A percentile compares a stretch with the other conserved stretches of the same genome.
Evolutionary conservation across 345 rosid species (phyloP).

Genomic region (Syzygium oleosum): DNA sequence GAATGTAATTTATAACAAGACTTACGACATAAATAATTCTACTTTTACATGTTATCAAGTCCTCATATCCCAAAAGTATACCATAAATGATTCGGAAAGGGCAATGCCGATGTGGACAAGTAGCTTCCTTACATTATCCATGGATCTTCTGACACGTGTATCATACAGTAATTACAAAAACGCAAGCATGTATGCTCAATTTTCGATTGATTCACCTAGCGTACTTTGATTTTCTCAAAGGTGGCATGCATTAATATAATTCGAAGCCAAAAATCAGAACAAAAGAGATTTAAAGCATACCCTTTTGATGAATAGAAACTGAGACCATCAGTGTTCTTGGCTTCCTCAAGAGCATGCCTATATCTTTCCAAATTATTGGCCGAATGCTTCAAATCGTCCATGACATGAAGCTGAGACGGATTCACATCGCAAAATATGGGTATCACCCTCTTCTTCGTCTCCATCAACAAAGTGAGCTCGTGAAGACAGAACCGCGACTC

Average conservation of each 20-base stretch:
- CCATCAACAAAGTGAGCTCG: constrained; percentile 65
- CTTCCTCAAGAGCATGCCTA: constrained; percentile 51
- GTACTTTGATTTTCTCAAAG: too few relatives aligned
- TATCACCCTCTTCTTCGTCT: constrained; percentile 50
- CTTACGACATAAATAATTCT: too few relatives aligned
- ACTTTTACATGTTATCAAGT: too few relatives aligned
- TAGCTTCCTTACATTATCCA: too few relatives aligned
- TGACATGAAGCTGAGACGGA: constrained; percentile 59
- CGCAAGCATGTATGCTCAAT: too few relatives aligned
- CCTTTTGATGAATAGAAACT: constrained; percentile 55
- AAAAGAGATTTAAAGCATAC: constrained; percentile 21
- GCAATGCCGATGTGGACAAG: too few relatives aligned
- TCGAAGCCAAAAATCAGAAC: background rate
- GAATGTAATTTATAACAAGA: too few relatives aligned
- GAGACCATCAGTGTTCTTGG: constrained; percentile 68
- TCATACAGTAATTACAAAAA: too few relatives aligned
- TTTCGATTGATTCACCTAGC: too few relatives aligned
- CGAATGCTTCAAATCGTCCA: constrained; percentile 21
- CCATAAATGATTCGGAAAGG: too few relatives aligned
- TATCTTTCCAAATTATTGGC: constrained; percentile 29
- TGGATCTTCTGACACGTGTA: too few relatives aligned
- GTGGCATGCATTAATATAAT: background rate
- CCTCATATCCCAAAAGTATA: too few relatives aligned
- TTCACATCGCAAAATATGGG: constrained; percentile 78
- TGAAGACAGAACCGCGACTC: constrained; percentile 73